Conservation (phyloP, 352 stramenopile genomes). For the Blastocystis sp. region DNA sequence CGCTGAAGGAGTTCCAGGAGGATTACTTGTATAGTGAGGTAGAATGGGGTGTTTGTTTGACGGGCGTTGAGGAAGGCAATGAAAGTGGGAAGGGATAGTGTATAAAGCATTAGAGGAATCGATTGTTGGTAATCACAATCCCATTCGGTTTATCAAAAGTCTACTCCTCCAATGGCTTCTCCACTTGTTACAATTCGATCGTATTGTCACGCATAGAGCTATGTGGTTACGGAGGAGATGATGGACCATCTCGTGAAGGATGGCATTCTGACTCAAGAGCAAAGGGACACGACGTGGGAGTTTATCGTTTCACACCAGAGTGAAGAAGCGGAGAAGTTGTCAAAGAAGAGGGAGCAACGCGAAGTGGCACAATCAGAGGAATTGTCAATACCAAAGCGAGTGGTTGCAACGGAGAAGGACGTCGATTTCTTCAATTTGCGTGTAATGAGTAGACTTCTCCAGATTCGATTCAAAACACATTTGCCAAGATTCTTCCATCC, state of each 20-base stretch:
- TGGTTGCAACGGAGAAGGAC: slow-evolving; percentile 9
- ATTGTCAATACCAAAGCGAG: neutral
- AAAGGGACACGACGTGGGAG: slow-evolving; percentile 5
- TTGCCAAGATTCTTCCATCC: neutral
- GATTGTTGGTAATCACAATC: neutral
- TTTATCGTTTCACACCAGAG: slow-evolving; percentile 24
- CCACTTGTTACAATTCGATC: too few relatives aligned
- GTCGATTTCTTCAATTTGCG: neutral
- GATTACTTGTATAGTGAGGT: slow-evolving; percentile 65
- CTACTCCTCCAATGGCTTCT: too few relatives aligned
- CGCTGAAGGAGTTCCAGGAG: slow-evolving; percentile 44
- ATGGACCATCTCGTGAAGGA: slow-evolving; percentile 5
- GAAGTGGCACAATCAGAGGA: neutral
- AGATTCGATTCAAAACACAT: neutral
- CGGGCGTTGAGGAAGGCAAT: neutral
- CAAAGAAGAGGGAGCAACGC: slow-evolving; percentile 22
- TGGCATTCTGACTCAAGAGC: slow-evolving; percentile 30
- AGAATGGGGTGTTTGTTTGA: slow-evolving; percentile 61
- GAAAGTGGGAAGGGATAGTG: neutral
- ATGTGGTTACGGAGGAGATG: slow-evolving; percentile 53
- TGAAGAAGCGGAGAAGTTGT: slow-evolving; percentile 10
- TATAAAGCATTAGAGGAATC: slow-evolving; percentile 10
- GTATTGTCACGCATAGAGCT: neutral
- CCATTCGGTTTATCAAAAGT: too few relatives aligned
- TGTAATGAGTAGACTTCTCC: neutral